phyloP scores from a whole-genome alignment of 768 basidiomycete species.

The Trametes sanguinea region DNA sequence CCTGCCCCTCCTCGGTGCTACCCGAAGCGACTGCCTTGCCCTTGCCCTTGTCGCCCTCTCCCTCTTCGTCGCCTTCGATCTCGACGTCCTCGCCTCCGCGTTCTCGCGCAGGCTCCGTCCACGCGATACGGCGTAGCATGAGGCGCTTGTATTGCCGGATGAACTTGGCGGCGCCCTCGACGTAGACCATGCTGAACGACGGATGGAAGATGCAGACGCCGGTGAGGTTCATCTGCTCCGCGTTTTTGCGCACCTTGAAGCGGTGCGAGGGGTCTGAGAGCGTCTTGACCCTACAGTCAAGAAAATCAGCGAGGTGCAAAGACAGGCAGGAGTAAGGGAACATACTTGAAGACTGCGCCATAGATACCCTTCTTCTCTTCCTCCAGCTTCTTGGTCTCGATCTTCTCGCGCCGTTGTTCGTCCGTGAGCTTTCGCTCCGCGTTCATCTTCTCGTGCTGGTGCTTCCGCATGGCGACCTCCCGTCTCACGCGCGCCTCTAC shows the following conservation, averaged over 20 bases:
- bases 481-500: constrained; percentile 94
- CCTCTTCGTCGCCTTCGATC: constrained; percentile 52
- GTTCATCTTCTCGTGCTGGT: constrained; percentile 93
- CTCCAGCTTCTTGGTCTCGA: constrained; percentile 80
- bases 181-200: constrained; percentile 85
- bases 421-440: constrained; percentile 88
- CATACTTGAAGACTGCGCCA: constrained; percentile 91
- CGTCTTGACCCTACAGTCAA: constrained; percentile 65
- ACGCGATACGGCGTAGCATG: constrained; percentile 84
- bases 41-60: constrained; percentile 35
- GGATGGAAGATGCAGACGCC: constrained; percentile 93
- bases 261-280: constrained; percentile 91
- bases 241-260: constrained; percentile 97
- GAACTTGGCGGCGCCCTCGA: constrained; percentile 87
- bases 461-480: constrained; percentile 89
- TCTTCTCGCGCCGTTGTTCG: constrained; percentile 86
- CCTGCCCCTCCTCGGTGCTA: constrained; percentile 32
- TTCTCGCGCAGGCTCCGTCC: constrained; percentile 90
- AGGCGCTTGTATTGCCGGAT: constrained; percentile 86
- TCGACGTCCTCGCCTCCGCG: constrained; percentile 74
- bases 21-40: constrained; percentile 39
- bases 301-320: background rate
- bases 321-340: constrained; percentile 23
- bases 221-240: constrained; percentile 84
- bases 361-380: constrained; percentile 84